Evolutionary conservation across 78 protist species (phyloP), one percentile per base, ranked within the genome.

Genomic region (Blattamonas nauphoetae): DNA sequence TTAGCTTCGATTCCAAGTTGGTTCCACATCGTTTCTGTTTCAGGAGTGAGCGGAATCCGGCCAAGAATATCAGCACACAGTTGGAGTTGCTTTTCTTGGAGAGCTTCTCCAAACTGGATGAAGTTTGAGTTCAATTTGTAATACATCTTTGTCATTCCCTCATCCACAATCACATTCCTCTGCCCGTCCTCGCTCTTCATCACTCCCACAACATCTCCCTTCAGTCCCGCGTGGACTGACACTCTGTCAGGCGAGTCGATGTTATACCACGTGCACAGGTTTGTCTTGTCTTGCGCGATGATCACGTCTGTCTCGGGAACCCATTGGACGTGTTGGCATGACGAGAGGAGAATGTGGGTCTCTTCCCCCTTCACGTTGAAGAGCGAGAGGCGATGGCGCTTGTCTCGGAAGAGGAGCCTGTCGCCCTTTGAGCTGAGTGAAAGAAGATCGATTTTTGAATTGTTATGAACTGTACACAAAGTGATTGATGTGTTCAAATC

Each of bases 281-380:
- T 32, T 32, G 83, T 5, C 44, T 11, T 11, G n/a, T 32, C 21
- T 11, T 79, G 83, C 32, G 83, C 83, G n/a, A 79, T 11, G 35
- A 79, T 11, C 29, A 79, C 83, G 83, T 79, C 83, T 32, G 83
- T 79, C 44, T 11, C 83, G 35, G 83, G 83, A 6, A 79, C 83
- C 83, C 83, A 79, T 11, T 79, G 83, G 44, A 79, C 83, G 35
- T 5, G 35, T 32, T 11, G 5, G 83, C 83, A 34, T 11, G 83
- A 6, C 83, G 83, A 79, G 41, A 34, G 83, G 21, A 32, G 83
- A 11, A 5, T 33, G 83, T 34, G 83, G 21, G 5, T 11, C n/a
- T 5, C 1, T 4, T 21, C 41, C 2, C 1, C 2, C 82, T 78
- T 55, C 88, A 86, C 21, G 34, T 64, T 1, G 38, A 86, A 44